Base-by-base conservation (phyloP, 371 early-diverging fungal species). In the Apophysomyces elegans region DNA sequence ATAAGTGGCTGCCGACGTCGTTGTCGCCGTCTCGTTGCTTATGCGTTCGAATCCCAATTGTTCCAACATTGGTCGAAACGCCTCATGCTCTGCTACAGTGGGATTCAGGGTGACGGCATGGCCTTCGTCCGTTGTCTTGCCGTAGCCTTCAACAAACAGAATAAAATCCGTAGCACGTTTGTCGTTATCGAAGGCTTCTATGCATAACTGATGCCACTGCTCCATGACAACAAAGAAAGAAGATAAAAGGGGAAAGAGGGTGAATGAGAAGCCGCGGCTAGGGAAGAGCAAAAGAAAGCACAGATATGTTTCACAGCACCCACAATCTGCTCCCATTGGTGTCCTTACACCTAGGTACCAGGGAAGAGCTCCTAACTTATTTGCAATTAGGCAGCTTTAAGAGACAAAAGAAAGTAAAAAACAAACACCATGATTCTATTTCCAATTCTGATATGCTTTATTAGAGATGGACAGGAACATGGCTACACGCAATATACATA, bases 111-210 rank as follows among this genome's bases (percentile, higher is more conserved):
- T 54, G 46, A 64, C 58, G 5, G 50, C 39, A 43, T 58, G 59
- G 13, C 66, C 68, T 16, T 38, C 62, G 4, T 38, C 26, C 5
- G 50, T 61, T 13, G 38, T n/a, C 14, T 44, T 32, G 14, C 66
- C 66, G 43, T 62, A 65, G 5, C 63, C 59, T 16, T 77, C 74
- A 11, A 77, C 18, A 61, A 68, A 74, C 5, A 77, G 18, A 7
- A 77, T 56, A n/a, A 74, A 54, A 32, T 77, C 65, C 41, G 63
- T 68, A 21, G 74, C 66, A 35, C 18, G 21, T 36, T 43, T 16
- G 43, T 77, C 69, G 32, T 66, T 63, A 18, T 72, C 62, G 56
- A 77, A 77, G 3, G 70, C 74, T 2, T 65, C 56, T 8, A 43
- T 32, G 61, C 71, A 71, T n/a, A 69, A 50, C 4, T 59, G 47